A percentile compares a stretch with the other conserved stretches of the same genome.
phyloP scores from a whole-genome alignment of 2,329 filamentous ascomycete genomes.

The Eutypa lata region DNA sequence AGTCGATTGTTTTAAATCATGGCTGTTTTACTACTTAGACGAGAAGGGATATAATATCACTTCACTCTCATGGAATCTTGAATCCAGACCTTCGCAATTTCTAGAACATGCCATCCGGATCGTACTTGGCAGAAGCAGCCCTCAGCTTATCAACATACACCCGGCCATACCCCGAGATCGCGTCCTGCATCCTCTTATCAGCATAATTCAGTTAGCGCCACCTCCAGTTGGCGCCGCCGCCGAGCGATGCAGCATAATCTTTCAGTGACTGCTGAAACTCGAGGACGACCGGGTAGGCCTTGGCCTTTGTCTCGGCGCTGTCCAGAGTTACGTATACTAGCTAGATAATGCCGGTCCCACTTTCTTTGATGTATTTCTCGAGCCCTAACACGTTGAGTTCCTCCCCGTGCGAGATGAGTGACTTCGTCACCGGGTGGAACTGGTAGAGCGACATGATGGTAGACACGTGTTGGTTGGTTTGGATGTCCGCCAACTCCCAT shows the following conservation, averaged over 20 bases:
- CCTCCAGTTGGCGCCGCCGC: neutral
- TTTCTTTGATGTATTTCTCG: neutral
- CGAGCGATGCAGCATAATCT: neutral
- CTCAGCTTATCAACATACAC: neutral
- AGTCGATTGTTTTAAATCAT: no score
- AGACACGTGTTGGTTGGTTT: no score
- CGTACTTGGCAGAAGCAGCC: slow-evolving; percentile 33
- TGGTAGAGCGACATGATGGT: no score
- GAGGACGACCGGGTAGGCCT: neutral
- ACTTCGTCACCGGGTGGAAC: neutral
- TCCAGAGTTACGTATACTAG: neutral
- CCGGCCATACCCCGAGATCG: neutral
- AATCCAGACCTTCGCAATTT: slow-evolving; percentile 30
- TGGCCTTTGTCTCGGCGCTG: neutral
- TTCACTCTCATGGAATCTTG: no score
- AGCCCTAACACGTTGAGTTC: neutral
- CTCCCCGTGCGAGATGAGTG: neutral
- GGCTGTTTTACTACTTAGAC: no score
- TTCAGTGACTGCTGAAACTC: neutral
- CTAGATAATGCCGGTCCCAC: neutral
- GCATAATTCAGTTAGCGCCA: neutral
- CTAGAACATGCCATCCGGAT: slow-evolving; percentile 36
- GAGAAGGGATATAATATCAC: no score
- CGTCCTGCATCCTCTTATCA: neutral
- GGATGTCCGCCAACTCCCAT: no score